Percentiles rank a stretch among this genome's conserved stretches.
These are phyloP conservation scores for Grosmannia huntii DNA, from an alignment of 2,329 filamentous ascomycete species.

Conservation along the genomic window DNA sequence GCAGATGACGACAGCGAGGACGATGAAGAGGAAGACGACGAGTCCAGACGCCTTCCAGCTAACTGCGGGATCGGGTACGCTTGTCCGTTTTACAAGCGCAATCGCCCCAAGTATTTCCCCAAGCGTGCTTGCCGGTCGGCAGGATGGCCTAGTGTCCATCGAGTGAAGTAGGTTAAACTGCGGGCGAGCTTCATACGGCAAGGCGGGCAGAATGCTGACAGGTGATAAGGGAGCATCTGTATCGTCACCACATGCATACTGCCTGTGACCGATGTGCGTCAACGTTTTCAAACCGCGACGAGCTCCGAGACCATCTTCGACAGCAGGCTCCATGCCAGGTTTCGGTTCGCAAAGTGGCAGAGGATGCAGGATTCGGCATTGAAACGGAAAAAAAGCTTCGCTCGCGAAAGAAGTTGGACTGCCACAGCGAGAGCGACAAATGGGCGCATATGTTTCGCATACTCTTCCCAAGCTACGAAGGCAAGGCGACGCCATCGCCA, in stretches of 20 bases:
- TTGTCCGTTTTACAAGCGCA: constrained; percentile 28
- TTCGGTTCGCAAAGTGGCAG: constrained; percentile 15
- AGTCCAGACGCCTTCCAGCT: background rate
- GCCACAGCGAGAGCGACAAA: constrained; percentile 21
- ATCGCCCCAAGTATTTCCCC: constrained; percentile 21
- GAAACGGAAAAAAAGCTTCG: constrained; percentile 22
- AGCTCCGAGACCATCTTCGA: constrained; percentile 20
- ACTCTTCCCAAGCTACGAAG: constrained; percentile 20
- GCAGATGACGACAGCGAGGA: background rate
- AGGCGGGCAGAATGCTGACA: background rate
- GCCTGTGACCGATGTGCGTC: constrained; percentile 23
- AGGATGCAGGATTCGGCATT: constrained; percentile 21
- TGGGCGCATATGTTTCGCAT: constrained; percentile 25
- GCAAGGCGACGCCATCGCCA: constrained; percentile 19
- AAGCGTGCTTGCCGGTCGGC: constrained; percentile 23
- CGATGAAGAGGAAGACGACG: constrained; percentile 2
- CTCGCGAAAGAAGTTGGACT: constrained; percentile 19
- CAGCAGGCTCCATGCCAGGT: constrained; percentile 14
- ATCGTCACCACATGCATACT: constrained; percentile 22
- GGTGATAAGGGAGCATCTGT: constrained; percentile 22
- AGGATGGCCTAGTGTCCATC: constrained; percentile 25
- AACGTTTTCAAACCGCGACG: constrained; percentile 20
- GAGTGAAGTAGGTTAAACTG: constrained; percentile 21
- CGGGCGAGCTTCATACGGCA: background rate
- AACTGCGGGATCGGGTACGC: constrained; percentile 12